Base-by-base conservation (phyloP, 306 rosid species). In the Cotoneaster glaucophyllus region DNA sequence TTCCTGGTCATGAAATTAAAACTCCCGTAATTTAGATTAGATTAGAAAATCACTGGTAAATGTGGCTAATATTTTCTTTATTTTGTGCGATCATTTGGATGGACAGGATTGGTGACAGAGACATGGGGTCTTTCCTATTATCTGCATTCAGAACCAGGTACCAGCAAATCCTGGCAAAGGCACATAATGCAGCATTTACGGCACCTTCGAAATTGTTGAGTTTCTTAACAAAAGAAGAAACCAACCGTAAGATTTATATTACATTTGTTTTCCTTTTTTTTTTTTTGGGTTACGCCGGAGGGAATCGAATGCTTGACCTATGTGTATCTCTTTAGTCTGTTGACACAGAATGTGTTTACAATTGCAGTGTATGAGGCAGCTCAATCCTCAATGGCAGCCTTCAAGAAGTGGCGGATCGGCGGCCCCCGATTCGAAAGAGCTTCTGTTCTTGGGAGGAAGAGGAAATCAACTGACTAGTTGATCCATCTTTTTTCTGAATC, bases 361-460 rank as follows among this genome's bases (percentile, higher is more conserved):
- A 56, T 24, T 84, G 79, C 79, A 95, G 97, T 95, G 88, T 95
- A 87, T 81, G 91, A 90, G 86, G 88, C 97, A 68, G 98, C 97
- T 83, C 97, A 92, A 70, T 89, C 97, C 58, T 88, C 97, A 39
- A 95, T 90, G 97, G 80, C 91, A 70, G 93, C 93, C 81, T 90
- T 92, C 75, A 95, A 88, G 84, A 92, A 86, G 82, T 92, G 99
- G 97, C 86, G 97, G 74, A 86, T 86, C 79, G 97, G 99, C 15
- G 99, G 97, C 4, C 88, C 97, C n/a, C 88, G 97, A 82, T 90
- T 92, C 73, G 93, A 88, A 79, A 87, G 80, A 89, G 91, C 97
- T 75, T 85, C 96, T 24, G 39, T 92, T 83, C 90, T 92, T 29
- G 88, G 90, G 78, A 86, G 90, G 79, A 95, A 95, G 90, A 92